Conservation (phyloP, 1,284 basidiomycete genomes). For the Trametes versicolor region DNA sequence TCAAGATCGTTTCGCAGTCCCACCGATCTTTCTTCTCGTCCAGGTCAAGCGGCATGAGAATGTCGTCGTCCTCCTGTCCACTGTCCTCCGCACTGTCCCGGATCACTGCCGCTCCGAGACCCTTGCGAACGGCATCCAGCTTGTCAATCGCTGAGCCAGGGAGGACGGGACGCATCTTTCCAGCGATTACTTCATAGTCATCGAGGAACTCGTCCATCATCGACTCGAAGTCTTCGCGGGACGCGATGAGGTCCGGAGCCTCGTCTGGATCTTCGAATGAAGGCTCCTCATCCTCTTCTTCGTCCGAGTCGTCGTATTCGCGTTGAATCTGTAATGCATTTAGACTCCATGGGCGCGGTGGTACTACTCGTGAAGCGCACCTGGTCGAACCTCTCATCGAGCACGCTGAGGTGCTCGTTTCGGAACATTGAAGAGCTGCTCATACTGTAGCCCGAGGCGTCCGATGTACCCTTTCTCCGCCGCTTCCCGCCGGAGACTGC, state of each 20-base stretch:
- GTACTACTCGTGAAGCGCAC: slow-evolving; percentile 51
- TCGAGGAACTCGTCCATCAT: slow-evolving; percentile 97
- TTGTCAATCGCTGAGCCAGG: slow-evolving; percentile 80
- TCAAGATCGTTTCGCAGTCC: slow-evolving; percentile 95
- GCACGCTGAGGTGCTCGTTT: slow-evolving; percentile 86
- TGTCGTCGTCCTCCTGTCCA: slow-evolving; percentile 57
- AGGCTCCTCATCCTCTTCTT: slow-evolving; percentile 61
- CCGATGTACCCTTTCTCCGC: slow-evolving; percentile 78
- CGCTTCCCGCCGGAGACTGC: slow-evolving; percentile 81
- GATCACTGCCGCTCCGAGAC: slow-evolving; percentile 77
- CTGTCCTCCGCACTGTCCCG: slow-evolving; percentile 46
- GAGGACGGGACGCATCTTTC: slow-evolving; percentile 83
- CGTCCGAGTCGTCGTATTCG: slow-evolving; percentile 77
- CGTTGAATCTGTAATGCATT: slow-evolving; percentile 67
- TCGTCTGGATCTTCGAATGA: slow-evolving; percentile 64
- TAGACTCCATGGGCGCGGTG: not conserved
- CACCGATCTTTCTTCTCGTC: slow-evolving; percentile 83
- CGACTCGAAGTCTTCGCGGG: slow-evolving; percentile 87
- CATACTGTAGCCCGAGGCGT: slow-evolving; percentile 96
- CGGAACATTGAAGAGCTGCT: slow-evolving; percentile 96
- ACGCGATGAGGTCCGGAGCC: slow-evolving; percentile 80
- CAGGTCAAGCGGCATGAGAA: slow-evolving; percentile 61
- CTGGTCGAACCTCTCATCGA: slow-evolving; percentile 96
- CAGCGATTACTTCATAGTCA: slow-evolving; percentile 92
- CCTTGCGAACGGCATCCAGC: slow-evolving; percentile 79